Evolutionary conservation across 2,329 filamentous ascomycete genomes (phyloP), one percentile per base, ranked within the genome.

Genomic region (Monilinia fructicola): DNA sequence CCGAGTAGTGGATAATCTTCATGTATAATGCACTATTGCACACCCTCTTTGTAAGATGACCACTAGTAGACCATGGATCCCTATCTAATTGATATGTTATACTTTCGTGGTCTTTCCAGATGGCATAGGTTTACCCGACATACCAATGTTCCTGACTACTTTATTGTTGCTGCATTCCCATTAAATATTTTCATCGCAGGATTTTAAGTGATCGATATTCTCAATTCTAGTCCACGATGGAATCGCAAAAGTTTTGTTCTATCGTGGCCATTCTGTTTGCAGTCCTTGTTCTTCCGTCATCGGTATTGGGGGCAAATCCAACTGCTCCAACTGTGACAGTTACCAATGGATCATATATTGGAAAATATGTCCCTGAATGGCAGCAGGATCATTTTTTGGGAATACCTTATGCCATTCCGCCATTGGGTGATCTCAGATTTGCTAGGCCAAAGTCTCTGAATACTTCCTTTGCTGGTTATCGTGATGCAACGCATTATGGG

Each of bases 341-440:
- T 9, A 67, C 59, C 10, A 74, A 74, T 52, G 72, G 72, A 2
- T 71, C 72, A 7, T 74, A 73, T 28, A 28, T 71, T 46, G 73
- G 72, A 2, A 72, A 69, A 50, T 66, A 70, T 31, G 67, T 72
- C 3, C 56, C 71, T 12, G 70, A 71, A 67, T 74, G 71, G 72
- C 58, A 73, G 10, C 73, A 74, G 66, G 78, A 80, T 23, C 73
- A 76, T 14, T 85, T 84, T 70, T 74, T 81, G 1, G 81, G 81
- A 1, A 78, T 85, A 18, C 81, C 81, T 0, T 84, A 83, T 68
- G 81, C 81, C 0, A 72, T 78, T 4, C 79, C 81, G 3, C 81
- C 82, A 2, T 74, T 77, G 0, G 81, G 79, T 0, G 77, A 81
- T 23, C 76, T 77, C 44, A 78, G 82, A 14, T 84, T 84, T 68